phyloP scores from a whole-genome alignment of 2,329 filamentous ascomycete species.

The Didymella pinodella region DNA sequence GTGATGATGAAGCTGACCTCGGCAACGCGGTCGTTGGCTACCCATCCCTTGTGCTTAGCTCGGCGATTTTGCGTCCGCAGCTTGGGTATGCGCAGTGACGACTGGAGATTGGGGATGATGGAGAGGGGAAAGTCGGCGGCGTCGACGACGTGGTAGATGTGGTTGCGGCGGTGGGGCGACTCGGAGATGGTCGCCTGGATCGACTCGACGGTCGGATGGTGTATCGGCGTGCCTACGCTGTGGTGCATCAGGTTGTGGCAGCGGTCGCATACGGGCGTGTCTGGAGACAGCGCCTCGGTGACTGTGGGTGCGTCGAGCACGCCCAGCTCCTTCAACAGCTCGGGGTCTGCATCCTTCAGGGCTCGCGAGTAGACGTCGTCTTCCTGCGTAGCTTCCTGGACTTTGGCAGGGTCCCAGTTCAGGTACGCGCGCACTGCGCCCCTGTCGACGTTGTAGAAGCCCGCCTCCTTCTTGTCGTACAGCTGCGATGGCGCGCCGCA shows the following conservation, averaged over 20 bases:
- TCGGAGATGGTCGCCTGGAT: conserved; percentile 85
- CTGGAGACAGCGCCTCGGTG: conserved; percentile 27
- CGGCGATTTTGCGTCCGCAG: conserved; percentile 83
- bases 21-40: conserved; percentile 68
- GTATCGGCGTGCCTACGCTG: conserved; percentile 72
- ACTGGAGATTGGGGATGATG: conserved; percentile 77
- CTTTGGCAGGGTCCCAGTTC: conserved; percentile 33
- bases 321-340: conserved; percentile 42
- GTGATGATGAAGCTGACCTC: conserved; percentile 93
- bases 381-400: conserved; percentile 36
- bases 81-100: conserved; percentile 73
- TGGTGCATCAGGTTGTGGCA: conserved; percentile 86
- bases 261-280: conserved; percentile 77
- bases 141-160: conserved; percentile 94
- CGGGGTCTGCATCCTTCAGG: conserved; percentile 41
- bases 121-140: conserved; percentile 98
- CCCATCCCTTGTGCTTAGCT: conserved; percentile 71
- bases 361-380: conserved; percentile 50
- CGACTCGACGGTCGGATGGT: conserved; percentile 80
- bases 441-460: conserved; percentile 63
- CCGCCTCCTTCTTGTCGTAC: conserved; percentile 61
- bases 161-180: conserved; percentile 88
- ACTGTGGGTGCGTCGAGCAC: conserved; percentile 30
- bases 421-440: conserved; percentile 57
- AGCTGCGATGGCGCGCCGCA: conserved; percentile 69